Conservation (phyloP, 306 rosid genomes). For the Fragaria vesca region DNA sequence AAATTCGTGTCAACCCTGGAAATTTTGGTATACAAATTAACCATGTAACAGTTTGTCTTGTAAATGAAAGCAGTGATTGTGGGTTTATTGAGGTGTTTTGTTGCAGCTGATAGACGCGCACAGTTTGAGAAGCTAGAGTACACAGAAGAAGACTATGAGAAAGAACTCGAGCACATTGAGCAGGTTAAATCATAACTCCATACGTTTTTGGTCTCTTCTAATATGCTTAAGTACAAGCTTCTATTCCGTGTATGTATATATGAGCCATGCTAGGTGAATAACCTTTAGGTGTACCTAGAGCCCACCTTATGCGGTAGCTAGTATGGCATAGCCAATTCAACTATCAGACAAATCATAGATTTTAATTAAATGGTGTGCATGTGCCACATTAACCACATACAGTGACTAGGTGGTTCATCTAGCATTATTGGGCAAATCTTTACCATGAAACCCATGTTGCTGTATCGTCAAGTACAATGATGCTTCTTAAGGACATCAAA, state of each 20-base stretch:
- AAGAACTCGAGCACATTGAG: conserved; percentile 98
- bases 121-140: conserved; percentile 87
- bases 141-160: conserved; percentile 88
- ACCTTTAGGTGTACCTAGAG: not conserved
- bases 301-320: not conserved
- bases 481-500: not conserved
- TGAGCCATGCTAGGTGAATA: not conserved
- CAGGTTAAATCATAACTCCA: conserved; percentile 44
- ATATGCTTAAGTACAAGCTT: not conserved
- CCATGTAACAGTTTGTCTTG: conserved; percentile 3
- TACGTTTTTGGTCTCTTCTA: not conserved
- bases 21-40: conserved; percentile 64
- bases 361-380: not conserved
- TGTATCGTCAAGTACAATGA: not conserved
- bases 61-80: conserved; percentile 15
- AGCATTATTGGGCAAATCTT: not conserved
- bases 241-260: not conserved
- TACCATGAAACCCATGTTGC: not conserved
- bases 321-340: not conserved
- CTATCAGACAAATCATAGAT: not conserved
- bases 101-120: conserved; percentile 96
- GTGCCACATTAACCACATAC: not conserved
- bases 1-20: conserved; percentile 94
- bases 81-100: conserved; percentile 30
- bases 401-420: not conserved